Evolutionary conservation across 192 early-diverging fungal species (phyloP).

Genomic region (Entomortierella lignicola): DNA sequence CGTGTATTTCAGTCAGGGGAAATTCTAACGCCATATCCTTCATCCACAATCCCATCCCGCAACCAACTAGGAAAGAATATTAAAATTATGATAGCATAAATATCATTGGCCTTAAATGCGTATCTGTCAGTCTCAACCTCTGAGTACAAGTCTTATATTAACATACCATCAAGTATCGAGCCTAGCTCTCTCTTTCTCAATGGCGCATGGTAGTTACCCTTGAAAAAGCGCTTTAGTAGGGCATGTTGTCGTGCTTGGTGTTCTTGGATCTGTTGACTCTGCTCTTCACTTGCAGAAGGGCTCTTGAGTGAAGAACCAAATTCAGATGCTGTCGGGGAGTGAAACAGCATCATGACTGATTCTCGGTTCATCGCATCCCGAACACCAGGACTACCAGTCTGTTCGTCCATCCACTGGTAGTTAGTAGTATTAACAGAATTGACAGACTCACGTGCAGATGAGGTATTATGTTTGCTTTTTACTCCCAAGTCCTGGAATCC

Average conservation of each 20-base stretch:
- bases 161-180: slow-evolving; percentile 47
- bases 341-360: slow-evolving; percentile 28
- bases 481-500: not conserved
- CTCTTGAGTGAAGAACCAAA: not conserved
- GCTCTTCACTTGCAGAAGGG: slow-evolving; percentile 1
- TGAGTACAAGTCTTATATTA: too few species aligned
- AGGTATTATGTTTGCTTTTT: not conserved
- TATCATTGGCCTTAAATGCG: too few species aligned
- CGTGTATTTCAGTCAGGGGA: slow-evolving; percentile 45
- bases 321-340: slow-evolving; percentile 13
- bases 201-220: slow-evolving; percentile 48
- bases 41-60: slow-evolving; percentile 48
- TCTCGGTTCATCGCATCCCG: slow-evolving; percentile 26
- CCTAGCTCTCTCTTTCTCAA: slow-evolving; percentile 27
- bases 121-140: too few species aligned
- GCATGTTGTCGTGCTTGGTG: slow-evolving; percentile 45
- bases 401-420: slow-evolving; percentile 50
- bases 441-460: slow-evolving; percentile 34
- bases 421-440: slow-evolving; percentile 36
- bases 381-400: not conserved
- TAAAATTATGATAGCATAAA: not conserved
- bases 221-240: slow-evolving; percentile 45
- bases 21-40: slow-evolving; percentile 53
- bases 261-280: slow-evolving; percentile 23
- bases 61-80: slow-evolving; percentile 22